Evolutionary conservation across 371 early-diverging fungal species (phyloP).

Genomic region (Syncephalis fuscata): DNA sequence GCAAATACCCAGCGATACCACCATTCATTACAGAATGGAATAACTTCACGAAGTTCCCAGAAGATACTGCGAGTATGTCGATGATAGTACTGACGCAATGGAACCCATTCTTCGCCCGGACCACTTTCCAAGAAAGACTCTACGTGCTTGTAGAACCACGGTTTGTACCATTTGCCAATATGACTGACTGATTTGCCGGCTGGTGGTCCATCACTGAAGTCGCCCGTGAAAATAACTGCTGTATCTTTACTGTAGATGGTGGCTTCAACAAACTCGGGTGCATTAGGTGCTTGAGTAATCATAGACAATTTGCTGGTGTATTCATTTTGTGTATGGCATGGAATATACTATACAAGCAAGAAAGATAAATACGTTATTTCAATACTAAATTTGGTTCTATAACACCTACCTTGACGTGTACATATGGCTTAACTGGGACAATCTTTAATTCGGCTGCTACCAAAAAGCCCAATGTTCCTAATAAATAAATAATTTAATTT

Average conservation of each 20-base stretch:
- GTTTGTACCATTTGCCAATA: conserved; percentile 19
- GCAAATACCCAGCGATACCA: conserved; percentile 18
- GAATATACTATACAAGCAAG: conserved; percentile 4
- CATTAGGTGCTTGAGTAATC: conserved; percentile 9
- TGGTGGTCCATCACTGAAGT: conserved; percentile 12
- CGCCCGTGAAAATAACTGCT: conserved; percentile 18
- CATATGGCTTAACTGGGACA: conserved; percentile 18
- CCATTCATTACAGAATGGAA: conserved; percentile 19
- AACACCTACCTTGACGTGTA: conserved; percentile 6
- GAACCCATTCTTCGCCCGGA: conserved; percentile 19
- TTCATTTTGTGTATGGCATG: conserved; percentile 9
- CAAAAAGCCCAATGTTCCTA: conserved; percentile 16
- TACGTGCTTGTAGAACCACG: conserved; percentile 25
- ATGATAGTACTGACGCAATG: conserved; percentile 25
- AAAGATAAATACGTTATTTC: too few relatives aligned
- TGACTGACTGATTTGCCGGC: conserved; percentile 10
- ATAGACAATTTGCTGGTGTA: conserved; percentile 6
- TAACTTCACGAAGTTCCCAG: conserved; percentile 19
- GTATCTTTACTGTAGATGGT: conserved; percentile 16
- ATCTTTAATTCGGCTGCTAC: conserved; percentile 19
- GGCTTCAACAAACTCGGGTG: conserved; percentile 18
- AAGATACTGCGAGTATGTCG: conserved; percentile 25
- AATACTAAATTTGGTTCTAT: too few relatives aligned
- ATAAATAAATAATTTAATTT: too few relatives aligned
- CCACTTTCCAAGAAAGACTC: conserved; percentile 11